phyloP scores from a whole-genome alignment of 208 protist species.

The Naegleria lovaniensis region DNA sequence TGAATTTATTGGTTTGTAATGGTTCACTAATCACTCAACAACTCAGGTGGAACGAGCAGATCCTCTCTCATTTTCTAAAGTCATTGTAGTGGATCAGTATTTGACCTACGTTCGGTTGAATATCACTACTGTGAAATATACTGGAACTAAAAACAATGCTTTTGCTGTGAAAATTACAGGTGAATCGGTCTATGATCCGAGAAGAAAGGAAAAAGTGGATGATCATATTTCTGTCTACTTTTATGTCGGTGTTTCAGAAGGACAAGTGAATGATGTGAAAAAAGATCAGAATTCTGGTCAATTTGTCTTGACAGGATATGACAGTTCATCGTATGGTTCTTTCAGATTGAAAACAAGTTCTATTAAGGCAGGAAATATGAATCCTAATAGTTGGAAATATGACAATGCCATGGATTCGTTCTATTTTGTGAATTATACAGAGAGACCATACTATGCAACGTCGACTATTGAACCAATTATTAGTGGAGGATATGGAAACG shows the following conservation, averaged over 20 bases:
- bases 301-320: background rate
- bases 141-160: background rate
- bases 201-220: background rate
- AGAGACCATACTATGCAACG: background rate
- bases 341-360: background rate
- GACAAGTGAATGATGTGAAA: background rate
- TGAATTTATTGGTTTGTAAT: too few relatives aligned
- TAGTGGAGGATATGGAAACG: background rate
- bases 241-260: background rate
- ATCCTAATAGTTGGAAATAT: background rate
- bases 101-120: background rate
- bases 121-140: background rate
- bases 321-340: background rate
- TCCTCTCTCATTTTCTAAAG: background rate
- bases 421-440: background rate
- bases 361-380: background rate
- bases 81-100: background rate
- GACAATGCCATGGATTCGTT: background rate
- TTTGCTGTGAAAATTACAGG: background rate
- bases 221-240: background rate
- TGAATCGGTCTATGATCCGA: background rate
- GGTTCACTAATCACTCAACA: too few relatives aligned
- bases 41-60: background rate
- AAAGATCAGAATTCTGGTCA: background rate
- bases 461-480: background rate